Evolutionary conservation across 169 alveolate genomes (phyloP).

Genomic region (Prorocentrum cordatum): DNA sequence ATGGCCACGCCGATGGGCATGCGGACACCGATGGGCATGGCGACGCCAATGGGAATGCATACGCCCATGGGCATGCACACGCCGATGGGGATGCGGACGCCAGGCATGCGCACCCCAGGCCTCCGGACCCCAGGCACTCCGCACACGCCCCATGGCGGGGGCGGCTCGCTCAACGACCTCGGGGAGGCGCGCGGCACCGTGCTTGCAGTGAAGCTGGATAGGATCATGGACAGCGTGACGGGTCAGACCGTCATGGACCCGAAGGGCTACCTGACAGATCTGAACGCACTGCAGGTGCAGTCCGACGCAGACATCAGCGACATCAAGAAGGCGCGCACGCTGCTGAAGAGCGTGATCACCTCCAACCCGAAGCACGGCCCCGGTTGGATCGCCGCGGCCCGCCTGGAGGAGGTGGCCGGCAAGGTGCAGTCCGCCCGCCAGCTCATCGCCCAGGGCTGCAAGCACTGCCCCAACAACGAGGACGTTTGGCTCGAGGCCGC

Average conservation of each 20-base stretch:
- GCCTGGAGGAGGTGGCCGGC: slow-evolving; percentile 92
- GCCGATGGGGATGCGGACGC: slow-evolving; percentile 50
- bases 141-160: slow-evolving; percentile 70
- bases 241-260: slow-evolving; percentile 95
- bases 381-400: slow-evolving; percentile 99
- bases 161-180: slow-evolving; percentile 76
- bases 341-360: slow-evolving; percentile 76
- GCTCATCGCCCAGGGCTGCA: slow-evolving; percentile 91
- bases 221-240: slow-evolving; percentile 86
- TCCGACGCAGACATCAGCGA: slow-evolving; percentile 90
- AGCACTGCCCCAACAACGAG: slow-evolving; percentile 92
- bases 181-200: slow-evolving; percentile 92
- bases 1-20: slow-evolving; percentile 70
- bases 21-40: slow-evolving; percentile 75
- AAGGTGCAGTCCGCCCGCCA: slow-evolving; percentile 87
- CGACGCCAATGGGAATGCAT: slow-evolving; percentile 73
- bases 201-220: slow-evolving; percentile 87
- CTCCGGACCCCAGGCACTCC: no score
- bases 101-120: slow-evolving; percentile 69
- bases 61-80: slow-evolving; percentile 78
- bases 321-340: slow-evolving; percentile 86
- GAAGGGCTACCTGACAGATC: slow-evolving; percentile 89
- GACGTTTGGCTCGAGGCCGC: slow-evolving; percentile 99
- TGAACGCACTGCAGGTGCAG: slow-evolving; percentile 82
- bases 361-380: slow-evolving; percentile 94